Percentiles rank a stretch among this genome's conserved stretches.
Conservation (phyloP, 1,284 basidiomycete species). For the Leccinum subrobustum region DNA sequence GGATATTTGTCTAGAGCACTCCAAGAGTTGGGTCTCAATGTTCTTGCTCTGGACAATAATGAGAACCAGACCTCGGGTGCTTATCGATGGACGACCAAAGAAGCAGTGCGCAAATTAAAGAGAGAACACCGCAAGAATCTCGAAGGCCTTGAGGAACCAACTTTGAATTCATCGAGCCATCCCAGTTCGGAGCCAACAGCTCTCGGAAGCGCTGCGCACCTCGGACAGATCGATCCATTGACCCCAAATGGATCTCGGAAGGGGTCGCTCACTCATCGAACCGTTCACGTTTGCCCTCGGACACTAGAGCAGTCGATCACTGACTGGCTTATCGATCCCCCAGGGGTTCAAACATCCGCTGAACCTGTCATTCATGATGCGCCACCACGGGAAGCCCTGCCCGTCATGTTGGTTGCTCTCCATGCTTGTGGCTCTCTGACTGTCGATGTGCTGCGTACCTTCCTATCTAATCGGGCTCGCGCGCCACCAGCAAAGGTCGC, state of each 20-base stretch:
- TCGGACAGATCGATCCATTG: not conserved
- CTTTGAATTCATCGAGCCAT: not conserved
- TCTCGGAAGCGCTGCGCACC: not conserved
- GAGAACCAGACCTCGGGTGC: conserved; percentile 46
- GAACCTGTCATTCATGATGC: not conserved
- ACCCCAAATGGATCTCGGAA: not conserved
- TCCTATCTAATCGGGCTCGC: conserved; percentile 25
- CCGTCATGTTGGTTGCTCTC: conserved; percentile 61
- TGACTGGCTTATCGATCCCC: conserved; percentile 22
- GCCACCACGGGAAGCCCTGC: conserved; percentile 30
- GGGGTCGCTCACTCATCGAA: conserved; percentile 49
- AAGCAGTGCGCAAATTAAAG: conserved; percentile 18
- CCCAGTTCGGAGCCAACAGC: not conserved
- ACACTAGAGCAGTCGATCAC: conserved; percentile 36
- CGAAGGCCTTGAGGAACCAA: not conserved
- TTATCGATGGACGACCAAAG: conserved; percentile 33
- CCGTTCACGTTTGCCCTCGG: conserved; percentile 46
- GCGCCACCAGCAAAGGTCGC: conserved; percentile 3
- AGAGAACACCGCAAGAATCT: conserved; percentile 5
- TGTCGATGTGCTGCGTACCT: conserved; percentile 43
- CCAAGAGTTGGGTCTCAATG: conserved; percentile 37
- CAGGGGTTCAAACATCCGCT: not conserved
- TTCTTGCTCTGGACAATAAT: conserved; percentile 53
- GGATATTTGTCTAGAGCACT: conserved; percentile 50
- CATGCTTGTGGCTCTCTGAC: conserved; percentile 57